Evolutionary conservation across 75 land plant genomes (phyloP), one percentile per base, ranked within the genome.

Genomic region (Ceratopteris richardii): DNA sequence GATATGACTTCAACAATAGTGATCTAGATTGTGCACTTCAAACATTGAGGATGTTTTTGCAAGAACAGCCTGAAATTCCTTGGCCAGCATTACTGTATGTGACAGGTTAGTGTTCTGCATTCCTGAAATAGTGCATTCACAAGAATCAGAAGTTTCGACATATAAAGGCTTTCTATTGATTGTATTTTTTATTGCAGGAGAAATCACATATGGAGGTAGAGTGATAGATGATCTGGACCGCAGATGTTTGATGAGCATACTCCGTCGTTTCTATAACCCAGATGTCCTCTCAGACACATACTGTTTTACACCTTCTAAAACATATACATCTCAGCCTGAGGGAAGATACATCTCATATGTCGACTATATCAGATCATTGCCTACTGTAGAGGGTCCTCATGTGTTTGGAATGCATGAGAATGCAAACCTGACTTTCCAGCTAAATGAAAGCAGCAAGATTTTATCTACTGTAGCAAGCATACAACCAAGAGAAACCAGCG

Each of bases 371-470:
- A 51, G 1, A 16, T 47, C 68, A 0, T 27, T 71, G 10, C 73
- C 73, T 16, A 24, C 61, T 0, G 57, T 36, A 11, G 73, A 71
- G 2, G 73, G 73, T 29, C 73, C 73, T 0, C 69, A 71, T 52
- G 61, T 71, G 1, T 71, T 71, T 51, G 73, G 73, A 13, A 64
- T 71, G 73, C 73, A 71, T 58, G 73, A 71, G 40, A 71, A 71
- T 64, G 73, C 73, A 0, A 47, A 63, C 14, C 42, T 71, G 9
- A 71, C 61, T 16, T 71, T 71, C 51, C 73, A 71, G 19, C 61
- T 64, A 18, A 69, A 71, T 44, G 73, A 71, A 58, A 71, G 67
- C 29, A 52, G 33, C 6, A 71, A 71, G 48, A 56, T 71, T 21
- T 23, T 58, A 16, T 48, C 22, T 42, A 56, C 61, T 13, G 62